Conservation (phyloP, 257 asterid species). For the Cynanchum wilfordii region DNA sequence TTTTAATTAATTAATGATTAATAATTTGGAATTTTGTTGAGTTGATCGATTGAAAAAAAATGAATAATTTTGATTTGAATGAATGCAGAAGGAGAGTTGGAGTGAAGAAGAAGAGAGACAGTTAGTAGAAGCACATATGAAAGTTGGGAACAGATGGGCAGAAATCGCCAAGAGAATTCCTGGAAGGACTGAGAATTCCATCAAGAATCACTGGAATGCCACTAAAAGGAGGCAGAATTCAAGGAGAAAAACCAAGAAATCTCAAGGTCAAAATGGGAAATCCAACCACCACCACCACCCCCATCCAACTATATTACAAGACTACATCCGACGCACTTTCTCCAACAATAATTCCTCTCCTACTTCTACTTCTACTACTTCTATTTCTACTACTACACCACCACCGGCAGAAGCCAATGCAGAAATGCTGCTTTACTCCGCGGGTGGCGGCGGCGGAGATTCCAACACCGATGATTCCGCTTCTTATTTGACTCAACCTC, state of each 20-base stretch:
- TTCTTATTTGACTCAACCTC: conserved; percentile 30
- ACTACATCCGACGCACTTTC: conserved; percentile 40
- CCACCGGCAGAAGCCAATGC: background rate
- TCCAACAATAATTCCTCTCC: conserved; percentile 1
- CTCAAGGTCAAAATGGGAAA: conserved; percentile 15
- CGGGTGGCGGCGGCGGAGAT: background rate
- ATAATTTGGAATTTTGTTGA: background rate
- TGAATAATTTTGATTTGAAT: background rate
- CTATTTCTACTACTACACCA: background rate
- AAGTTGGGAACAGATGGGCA: conserved; percentile 65
- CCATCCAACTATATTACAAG: conserved; percentile 41
- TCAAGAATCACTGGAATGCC: conserved; percentile 88
- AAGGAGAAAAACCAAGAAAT: conserved; percentile 34
- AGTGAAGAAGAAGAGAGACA: conserved; percentile 62
- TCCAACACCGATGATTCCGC: conserved; percentile 23
- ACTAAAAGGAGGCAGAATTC: conserved; percentile 55
- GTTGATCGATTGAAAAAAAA: too few species aligned
- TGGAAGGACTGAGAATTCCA: conserved; percentile 74
- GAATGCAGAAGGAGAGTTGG: conserved; percentile 57
- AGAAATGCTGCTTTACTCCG: background rate
- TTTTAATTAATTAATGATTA: too few species aligned
- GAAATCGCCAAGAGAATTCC: conserved; percentile 63
- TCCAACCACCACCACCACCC: conserved; percentile 5
- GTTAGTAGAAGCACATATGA: conserved; percentile 49
- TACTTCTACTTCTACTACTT: background rate